Conservation (phyloP, 306 rosid genomes). For the Sicyos edulis region DNA sequence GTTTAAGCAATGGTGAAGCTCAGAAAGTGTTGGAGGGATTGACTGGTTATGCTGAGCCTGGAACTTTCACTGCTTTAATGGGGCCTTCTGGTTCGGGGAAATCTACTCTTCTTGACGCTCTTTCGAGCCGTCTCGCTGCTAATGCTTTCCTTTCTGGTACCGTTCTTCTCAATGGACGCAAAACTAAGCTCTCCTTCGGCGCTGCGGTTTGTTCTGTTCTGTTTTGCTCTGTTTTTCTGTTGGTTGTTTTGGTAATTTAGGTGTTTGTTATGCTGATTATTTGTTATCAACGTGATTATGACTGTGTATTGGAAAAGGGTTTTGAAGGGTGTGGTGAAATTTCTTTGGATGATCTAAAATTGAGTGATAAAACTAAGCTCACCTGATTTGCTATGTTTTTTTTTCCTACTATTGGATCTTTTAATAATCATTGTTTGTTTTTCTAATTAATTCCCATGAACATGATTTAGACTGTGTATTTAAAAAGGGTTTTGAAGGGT, state of each 20-base stretch:
- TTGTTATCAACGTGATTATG: too few relatives aligned
- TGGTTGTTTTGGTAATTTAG: too few relatives aligned
- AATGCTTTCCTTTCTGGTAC: slow-evolving; percentile 85
- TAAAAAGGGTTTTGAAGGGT: too few relatives aligned
- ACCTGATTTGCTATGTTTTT: not conserved
- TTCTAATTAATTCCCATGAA: too few relatives aligned
- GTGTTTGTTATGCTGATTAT: too few relatives aligned
- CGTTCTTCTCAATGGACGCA: slow-evolving; percentile 83
- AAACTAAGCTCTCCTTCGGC: slow-evolving; percentile 87
- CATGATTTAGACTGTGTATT: too few relatives aligned
- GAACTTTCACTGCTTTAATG: slow-evolving; percentile 84
- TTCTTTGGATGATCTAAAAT: too few relatives aligned
- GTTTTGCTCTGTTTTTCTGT: not conserved
- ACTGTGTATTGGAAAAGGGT: too few relatives aligned
- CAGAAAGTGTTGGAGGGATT: slow-evolving; percentile 81
- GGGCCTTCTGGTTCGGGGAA: slow-evolving; percentile 98
- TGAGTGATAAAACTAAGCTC: too few relatives aligned
- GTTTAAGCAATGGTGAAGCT: slow-evolving; percentile 64
- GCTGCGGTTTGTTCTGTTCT: slow-evolving; percentile 60
- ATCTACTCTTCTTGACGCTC: slow-evolving; percentile 88
- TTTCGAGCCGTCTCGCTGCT: slow-evolving; percentile 88
- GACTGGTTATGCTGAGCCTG: slow-evolving; percentile 93
- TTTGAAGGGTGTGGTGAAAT: too few relatives aligned
- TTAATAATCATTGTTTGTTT: too few relatives aligned
- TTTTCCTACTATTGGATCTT: too few relatives aligned